phyloP scores from a whole-genome alignment of 352 stramenopile genomes.

The Hyaloperonospora brassicae region DNA sequence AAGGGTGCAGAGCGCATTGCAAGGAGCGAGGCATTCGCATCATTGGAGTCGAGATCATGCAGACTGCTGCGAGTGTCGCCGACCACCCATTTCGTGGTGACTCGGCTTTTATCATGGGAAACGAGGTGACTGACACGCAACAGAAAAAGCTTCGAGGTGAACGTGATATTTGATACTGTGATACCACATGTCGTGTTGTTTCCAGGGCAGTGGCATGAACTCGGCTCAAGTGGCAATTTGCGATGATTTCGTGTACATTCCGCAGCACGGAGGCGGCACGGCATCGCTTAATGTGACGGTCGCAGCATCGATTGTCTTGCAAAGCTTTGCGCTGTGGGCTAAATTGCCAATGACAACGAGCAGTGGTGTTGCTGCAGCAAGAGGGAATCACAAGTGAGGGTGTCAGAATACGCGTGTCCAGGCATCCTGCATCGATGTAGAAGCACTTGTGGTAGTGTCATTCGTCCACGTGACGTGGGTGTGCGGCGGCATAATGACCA shows the following conservation, averaged over 20 bases:
- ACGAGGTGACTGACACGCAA: no score
- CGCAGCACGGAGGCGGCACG: constrained; percentile 91
- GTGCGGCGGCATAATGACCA: no score
- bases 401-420: no score
- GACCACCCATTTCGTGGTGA: constrained; percentile 68
- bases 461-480: no score
- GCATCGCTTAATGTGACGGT: constrained; percentile 95
- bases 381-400: no score
- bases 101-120: constrained; percentile 93
- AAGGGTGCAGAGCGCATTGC: constrained; percentile 70
- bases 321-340: constrained; percentile 84
- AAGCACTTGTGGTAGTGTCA: no score
- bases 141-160: no score
- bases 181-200: constrained; percentile 1
- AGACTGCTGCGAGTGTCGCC: constrained; percentile 59
- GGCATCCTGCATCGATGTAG: no score
- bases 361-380: no score
- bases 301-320: constrained; percentile 89
- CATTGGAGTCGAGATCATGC: constrained; percentile 91
- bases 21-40: constrained; percentile 62
- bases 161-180: no score
- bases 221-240: constrained; percentile 87
- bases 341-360: constrained; percentile 30
- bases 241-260: constrained; percentile 91
- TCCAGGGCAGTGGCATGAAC: constrained; percentile 86